Conservation (phyloP, 129 eudicot species). For the Solidago caesia region DNA sequence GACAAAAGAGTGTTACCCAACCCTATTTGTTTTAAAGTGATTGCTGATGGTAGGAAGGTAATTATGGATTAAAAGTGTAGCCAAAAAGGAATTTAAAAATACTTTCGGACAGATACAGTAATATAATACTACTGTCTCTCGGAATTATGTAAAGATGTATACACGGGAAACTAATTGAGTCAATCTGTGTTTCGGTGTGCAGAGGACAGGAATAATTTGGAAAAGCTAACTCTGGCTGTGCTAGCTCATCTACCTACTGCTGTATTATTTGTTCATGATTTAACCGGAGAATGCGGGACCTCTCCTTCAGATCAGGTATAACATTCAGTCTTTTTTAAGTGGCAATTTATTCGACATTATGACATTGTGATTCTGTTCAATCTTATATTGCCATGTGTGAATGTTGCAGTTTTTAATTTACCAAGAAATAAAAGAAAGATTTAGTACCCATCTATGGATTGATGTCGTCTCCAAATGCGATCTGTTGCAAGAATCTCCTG, state of each 20-base stretch:
- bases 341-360: conserved; percentile 2
- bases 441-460: conserved; percentile 75
- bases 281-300: conserved; percentile 96
- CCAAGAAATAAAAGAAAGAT: conserved; percentile 82
- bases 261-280: conserved; percentile 83
- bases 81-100: neutral
- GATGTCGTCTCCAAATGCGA: conserved; percentile 96
- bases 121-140: neutral
- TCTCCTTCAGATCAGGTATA: conserved; percentile 95
- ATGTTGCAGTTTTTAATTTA: conserved; percentile 67
- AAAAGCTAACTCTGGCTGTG: conserved; percentile 92
- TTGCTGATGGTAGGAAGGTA: neutral
- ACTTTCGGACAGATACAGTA: neutral
- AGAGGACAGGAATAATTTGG: conserved; percentile 95
- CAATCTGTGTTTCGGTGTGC: conserved; percentile 35
- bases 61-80: neutral
- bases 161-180: neutral
- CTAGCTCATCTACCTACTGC: conserved; percentile 92
- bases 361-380: neutral
- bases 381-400: conserved; percentile 10
- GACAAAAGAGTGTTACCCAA: neutral
- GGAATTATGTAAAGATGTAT: neutral
- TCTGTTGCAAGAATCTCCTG: conserved; percentile 69
- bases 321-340: neutral
- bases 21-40: neutral